Evolutionary conservation across 768 basidiomycete species (phyloP).

Genomic region (Russula virescens): DNA sequence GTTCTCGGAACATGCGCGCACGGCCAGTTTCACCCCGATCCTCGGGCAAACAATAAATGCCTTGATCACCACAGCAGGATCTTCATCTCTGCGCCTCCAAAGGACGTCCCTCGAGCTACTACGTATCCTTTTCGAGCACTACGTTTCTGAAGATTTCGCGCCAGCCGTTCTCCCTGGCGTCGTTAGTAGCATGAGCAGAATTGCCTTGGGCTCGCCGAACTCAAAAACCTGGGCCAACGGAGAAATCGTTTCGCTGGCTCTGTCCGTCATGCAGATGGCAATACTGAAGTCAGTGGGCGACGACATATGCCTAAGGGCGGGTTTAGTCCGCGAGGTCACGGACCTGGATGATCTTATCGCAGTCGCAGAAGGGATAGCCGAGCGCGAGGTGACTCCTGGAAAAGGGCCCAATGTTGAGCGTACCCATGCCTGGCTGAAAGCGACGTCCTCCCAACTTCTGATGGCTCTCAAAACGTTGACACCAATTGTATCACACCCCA

Average conservation of each 20-base stretch:
- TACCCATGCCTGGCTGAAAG: slow-evolving; percentile 69
- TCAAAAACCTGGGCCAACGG: slow-evolving; percentile 69
- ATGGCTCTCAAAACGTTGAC: slow-evolving; percentile 76
- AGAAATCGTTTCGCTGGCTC: slow-evolving; percentile 52
- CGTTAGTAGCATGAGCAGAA: slow-evolving; percentile 68
- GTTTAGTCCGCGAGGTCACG: slow-evolving; percentile 48
- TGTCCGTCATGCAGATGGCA: slow-evolving; percentile 49
- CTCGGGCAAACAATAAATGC: slow-evolving; percentile 79
- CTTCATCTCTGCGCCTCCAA: slow-evolving; percentile 58
- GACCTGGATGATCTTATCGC: slow-evolving; percentile 59
- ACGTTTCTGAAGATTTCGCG: slow-evolving; percentile 45
- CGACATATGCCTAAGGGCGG: slow-evolving; percentile 55
- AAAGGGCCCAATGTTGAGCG: slow-evolving; percentile 8
- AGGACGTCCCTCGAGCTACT: slow-evolving; percentile 55
- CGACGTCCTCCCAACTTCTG: slow-evolving; percentile 75
- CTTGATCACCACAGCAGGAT: slow-evolving; percentile 54
- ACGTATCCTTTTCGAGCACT: slow-evolving; percentile 43
- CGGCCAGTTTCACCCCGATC: slow-evolving; percentile 59
- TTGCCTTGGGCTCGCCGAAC: slow-evolving; percentile 51
- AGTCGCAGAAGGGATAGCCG: slow-evolving; percentile 23
- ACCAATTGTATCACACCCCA: slow-evolving; percentile 66
- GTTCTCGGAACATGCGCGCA: slow-evolving; percentile 37
- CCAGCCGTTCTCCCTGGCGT: slow-evolving; percentile 81
- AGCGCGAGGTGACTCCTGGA: neutral
- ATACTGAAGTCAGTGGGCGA: slow-evolving; percentile 62